Conservation (phyloP, 106 monocot genomes). For the Allium cepa region DNA sequence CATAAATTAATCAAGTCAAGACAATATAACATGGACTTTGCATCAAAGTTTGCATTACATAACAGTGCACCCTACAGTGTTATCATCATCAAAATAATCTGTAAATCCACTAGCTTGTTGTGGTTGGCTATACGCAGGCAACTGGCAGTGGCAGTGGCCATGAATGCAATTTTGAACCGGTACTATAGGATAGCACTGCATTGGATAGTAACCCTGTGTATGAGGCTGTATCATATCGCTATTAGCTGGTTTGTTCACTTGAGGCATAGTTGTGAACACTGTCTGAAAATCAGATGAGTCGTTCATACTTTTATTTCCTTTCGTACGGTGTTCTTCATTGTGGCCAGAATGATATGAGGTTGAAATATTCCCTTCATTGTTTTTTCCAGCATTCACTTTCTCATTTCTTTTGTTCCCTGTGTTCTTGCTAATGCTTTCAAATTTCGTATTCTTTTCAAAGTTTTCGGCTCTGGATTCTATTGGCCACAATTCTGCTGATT, state of each 20-base stretch:
- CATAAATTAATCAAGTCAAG: too few relatives aligned
- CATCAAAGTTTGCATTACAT: constrained; percentile 35
- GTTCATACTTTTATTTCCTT: not conserved
- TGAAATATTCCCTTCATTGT: not conserved
- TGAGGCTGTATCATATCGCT: constrained; percentile 10
- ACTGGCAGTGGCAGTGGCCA: not conserved
- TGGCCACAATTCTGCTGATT: constrained; percentile 42
- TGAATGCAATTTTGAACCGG: not conserved
- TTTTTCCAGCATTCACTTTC: too few relatives aligned
- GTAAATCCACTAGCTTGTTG: constrained; percentile 19
- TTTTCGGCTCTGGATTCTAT: not conserved
- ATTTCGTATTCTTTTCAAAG: constrained; percentile 1
- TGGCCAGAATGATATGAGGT: not conserved
- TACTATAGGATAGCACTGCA: constrained; percentile 1
- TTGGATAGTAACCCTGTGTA: constrained; percentile 22
- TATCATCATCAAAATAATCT: constrained; percentile 89
- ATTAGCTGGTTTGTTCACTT: constrained; percentile 22
- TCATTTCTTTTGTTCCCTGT: too few relatives aligned
- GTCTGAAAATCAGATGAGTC: not conserved
- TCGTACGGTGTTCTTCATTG: not conserved
- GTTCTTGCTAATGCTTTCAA: not conserved
- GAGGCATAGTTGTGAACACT: constrained; percentile 18
- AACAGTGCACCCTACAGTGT: constrained; percentile 59
- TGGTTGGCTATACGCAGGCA: not conserved
- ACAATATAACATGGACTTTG: too few relatives aligned